phyloP scores from a whole-genome alignment of 116 monocot genomes.

The Iris pallida region DNA sequence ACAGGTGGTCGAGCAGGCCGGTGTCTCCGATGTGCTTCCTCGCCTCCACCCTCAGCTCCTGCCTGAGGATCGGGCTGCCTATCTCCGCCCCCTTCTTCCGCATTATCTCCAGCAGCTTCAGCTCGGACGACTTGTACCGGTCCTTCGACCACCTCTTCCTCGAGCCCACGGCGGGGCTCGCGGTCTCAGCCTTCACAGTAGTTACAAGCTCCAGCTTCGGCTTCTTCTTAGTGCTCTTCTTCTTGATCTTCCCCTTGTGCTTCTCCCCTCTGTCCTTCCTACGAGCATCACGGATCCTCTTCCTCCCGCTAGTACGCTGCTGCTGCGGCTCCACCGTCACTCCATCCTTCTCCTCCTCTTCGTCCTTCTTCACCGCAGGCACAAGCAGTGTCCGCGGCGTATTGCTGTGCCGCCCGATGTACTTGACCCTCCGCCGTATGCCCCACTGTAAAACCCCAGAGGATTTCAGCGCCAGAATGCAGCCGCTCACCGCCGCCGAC shows the following conservation, averaged over 20 bases:
- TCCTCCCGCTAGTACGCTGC: background rate
- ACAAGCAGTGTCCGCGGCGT: background rate
- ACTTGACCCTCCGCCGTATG: constrained; percentile 49
- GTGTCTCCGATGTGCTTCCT: constrained; percentile 91
- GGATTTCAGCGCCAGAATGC: constrained; percentile 30
- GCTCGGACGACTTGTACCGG: constrained; percentile 70
- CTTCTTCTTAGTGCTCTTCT: constrained; percentile 13
- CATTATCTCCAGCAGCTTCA: constrained; percentile 76
- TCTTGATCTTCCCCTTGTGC: background rate
- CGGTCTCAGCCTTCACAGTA: constrained; percentile 8
- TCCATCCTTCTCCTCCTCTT: constrained; percentile 10
- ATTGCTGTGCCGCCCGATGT: constrained; percentile 37
- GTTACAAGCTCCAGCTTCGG: constrained; percentile 9
- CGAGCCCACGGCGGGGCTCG: background rate
- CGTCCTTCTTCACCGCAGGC: background rate
- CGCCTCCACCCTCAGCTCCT: constrained; percentile 65
- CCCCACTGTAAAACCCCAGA: constrained; percentile 50
- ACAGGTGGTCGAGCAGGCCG: constrained; percentile 83
- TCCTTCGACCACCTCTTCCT: constrained; percentile 60
- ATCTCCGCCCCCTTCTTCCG: constrained; percentile 47
- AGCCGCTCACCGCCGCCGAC: constrained; percentile 1
- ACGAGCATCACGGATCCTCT: background rate
- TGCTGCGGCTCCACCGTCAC: constrained; percentile 7
- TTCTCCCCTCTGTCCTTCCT: constrained; percentile 5
- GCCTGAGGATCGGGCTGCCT: constrained; percentile 54